A percentile compares a stretch with the other conserved stretches of the same genome.
Conservation (phyloP, 2,329 filamentous ascomycete species). For the Volutella citrinella region DNA sequence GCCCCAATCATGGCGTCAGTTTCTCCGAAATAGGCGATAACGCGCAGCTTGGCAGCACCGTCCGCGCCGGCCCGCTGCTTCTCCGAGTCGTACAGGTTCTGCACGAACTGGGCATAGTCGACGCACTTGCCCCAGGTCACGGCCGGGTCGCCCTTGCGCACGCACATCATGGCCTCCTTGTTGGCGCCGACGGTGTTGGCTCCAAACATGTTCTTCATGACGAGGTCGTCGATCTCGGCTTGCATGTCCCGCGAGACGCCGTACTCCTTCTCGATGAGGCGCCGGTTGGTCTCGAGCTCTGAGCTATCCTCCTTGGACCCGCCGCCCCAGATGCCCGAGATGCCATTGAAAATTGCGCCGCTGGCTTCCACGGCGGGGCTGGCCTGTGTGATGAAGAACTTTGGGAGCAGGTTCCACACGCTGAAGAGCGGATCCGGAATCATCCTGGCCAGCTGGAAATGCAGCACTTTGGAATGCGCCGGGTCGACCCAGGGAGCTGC, state of each 20-base stretch:
- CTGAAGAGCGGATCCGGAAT: conserved; percentile 9
- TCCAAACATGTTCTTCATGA: conserved; percentile 11
- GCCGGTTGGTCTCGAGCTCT: conserved; percentile 6
- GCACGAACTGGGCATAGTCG: conserved; percentile 11
- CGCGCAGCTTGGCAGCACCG: conserved; percentile 4
- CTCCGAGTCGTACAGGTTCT: conserved; percentile 5
- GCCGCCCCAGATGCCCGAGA: conserved; percentile 1
- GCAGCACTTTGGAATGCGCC: conserved; percentile 1
- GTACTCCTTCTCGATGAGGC: conserved; percentile 5
- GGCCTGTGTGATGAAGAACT: conserved; percentile 9
- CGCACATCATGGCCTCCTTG: conserved; percentile 13
- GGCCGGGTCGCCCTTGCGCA: conserved; percentile 12
- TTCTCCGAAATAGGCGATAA: conserved; percentile 13
- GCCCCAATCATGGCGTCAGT: conserved; percentile 14
- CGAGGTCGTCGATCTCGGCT: conserved; percentile 4
- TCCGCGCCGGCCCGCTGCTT: background rate
- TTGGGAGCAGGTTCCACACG: conserved; percentile 11
- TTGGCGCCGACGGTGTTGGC: conserved; percentile 18
- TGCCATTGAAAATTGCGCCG: conserved; percentile 5
- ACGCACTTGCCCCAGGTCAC: conserved; percentile 12
- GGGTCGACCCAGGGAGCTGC: conserved; percentile 12
- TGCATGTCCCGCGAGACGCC: conserved; percentile 9
- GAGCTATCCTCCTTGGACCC: conserved; percentile 5
- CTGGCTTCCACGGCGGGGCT: conserved; percentile 9
- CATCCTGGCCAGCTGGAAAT: conserved; percentile 7